Evolutionary conservation across 208 protist species (phyloP).

Genomic region (Leishmania aethiopica): DNA sequence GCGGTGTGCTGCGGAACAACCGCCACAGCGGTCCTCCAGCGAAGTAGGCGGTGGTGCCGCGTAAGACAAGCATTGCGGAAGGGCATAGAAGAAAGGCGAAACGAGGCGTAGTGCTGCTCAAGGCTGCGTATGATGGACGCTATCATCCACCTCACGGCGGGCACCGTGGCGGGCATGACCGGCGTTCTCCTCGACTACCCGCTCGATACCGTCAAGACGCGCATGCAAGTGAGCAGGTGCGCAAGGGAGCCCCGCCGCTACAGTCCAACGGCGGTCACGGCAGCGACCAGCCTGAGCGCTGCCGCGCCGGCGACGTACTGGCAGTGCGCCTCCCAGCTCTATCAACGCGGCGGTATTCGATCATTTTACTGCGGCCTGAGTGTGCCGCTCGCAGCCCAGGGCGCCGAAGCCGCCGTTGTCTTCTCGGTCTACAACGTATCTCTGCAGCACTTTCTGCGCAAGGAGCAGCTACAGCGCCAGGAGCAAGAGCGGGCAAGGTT

Average conservation of each 20-base stretch:
- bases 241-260: background rate
- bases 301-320: constrained; percentile 24
- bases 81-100: background rate
- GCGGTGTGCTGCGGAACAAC: background rate
- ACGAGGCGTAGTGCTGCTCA: background rate
- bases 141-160: constrained; percentile 41
- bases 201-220: constrained; percentile 87
- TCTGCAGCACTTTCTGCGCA: constrained; percentile 20
- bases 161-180: constrained; percentile 65
- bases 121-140: constrained; percentile 16
- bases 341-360: constrained; percentile 45
- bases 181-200: constrained; percentile 80
- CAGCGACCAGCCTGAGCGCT: too few relatives aligned
- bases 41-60: background rate
- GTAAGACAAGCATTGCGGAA: background rate
- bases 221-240: constrained; percentile 52
- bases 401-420: constrained; percentile 51
- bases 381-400: constrained; percentile 57
- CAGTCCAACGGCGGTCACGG: background rate
- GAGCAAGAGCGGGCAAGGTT: background rate
- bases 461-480: constrained; percentile 8
- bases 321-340: constrained; percentile 39
- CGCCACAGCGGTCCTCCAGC: background rate
- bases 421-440: constrained; percentile 54
- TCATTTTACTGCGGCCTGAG: constrained; percentile 80